Evolutionary conservation across 2,329 filamentous ascomycete genomes (phyloP), one percentile per base, ranked within the genome.

Genomic region (Aplosporella prunicola): DNA sequence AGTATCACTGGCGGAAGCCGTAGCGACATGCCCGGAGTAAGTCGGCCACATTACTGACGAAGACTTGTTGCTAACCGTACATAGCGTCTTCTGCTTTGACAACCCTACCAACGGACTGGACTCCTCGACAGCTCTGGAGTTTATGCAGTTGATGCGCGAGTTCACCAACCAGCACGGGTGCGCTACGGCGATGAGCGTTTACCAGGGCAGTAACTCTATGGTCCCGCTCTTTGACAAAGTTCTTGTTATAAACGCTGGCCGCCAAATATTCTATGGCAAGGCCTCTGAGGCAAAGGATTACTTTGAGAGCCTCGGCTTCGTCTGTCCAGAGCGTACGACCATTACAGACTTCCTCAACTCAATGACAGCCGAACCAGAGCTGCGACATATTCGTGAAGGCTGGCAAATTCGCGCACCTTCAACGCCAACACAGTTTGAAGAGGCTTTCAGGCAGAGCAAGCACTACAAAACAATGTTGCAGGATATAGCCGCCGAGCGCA

Each of bases 301-400:
- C 55, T 84, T 85, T 41, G 70, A 74, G 46, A 57, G 68, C 8
- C 72, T 80, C 55, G 81, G 80, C 17, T 85, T 45, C 17, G 16
- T 32, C 9, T 29, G 37, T 11, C 27, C 28, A 5, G n/a, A 27
- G 6, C 16, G 33, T 16, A 28, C 27, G 9, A 83, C 78, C 0
- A 76, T 75, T 0, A 73, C 73, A 2, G 81, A 87, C 48, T 86
- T 85, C 52, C 58, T 86, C 16, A 85, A 79, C 0, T 80, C 78
- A 1, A 73, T 85, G 43, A 82, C 74, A 2, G 27, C 27, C 6
- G 27, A 30, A 16, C n/a, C 27, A 4, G 27, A 30, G 14, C 27
- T 30, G 27, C 22, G 22, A 8, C 22, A 24, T 24, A 11, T 24
- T 24, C 22, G 22, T 11, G 22, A 24, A 9, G 22, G 22, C 8